Percentiles rank a stretch among this genome's conserved stretches.
These are phyloP conservation scores for Pyrenophora seminiperda DNA, from an alignment of 2,329 filamentous ascomycete genomes.

Conservation along the genomic window DNA sequence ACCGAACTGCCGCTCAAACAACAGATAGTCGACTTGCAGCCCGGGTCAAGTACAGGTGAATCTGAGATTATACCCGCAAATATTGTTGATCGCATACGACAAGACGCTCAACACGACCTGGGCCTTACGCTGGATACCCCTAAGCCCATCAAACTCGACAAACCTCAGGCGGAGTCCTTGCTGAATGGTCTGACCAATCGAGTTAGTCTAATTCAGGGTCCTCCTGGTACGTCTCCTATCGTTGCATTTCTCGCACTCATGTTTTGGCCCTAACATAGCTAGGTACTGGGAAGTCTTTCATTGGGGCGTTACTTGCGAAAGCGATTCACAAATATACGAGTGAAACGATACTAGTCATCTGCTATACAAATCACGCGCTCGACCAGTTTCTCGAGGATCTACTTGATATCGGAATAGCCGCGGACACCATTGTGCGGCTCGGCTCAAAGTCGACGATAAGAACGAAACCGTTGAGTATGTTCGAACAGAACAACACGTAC, in stretches of 20 bases:
- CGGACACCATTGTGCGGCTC: constrained; percentile 62
- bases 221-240: constrained; percentile 60
- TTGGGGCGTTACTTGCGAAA: constrained; percentile 66
- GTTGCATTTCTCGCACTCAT: background rate
- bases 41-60: too few relatives aligned
- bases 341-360: constrained; percentile 65
- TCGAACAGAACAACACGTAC: constrained; percentile 43
- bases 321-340: constrained; percentile 57
- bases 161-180: constrained; percentile 63
- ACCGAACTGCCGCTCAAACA: constrained; percentile 61
- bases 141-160: constrained; percentile 51
- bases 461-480: constrained; percentile 58
- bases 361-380: constrained; percentile 65
- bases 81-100: constrained; percentile 25
- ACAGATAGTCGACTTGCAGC: too few relatives aligned
- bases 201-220: constrained; percentile 71
- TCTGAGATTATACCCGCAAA: too few relatives aligned
- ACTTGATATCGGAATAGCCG: constrained; percentile 61
- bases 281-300: constrained; percentile 78
- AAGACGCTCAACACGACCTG: too few relatives aligned
- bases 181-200: constrained; percentile 58
- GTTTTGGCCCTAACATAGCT: constrained; percentile 12
- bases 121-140: too few relatives aligned
- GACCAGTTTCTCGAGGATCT: constrained; percentile 65
- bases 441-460: constrained; percentile 62